phyloP scores from a whole-genome alignment of 139 green algal genomes.

The Coelastrella sp. region DNA sequence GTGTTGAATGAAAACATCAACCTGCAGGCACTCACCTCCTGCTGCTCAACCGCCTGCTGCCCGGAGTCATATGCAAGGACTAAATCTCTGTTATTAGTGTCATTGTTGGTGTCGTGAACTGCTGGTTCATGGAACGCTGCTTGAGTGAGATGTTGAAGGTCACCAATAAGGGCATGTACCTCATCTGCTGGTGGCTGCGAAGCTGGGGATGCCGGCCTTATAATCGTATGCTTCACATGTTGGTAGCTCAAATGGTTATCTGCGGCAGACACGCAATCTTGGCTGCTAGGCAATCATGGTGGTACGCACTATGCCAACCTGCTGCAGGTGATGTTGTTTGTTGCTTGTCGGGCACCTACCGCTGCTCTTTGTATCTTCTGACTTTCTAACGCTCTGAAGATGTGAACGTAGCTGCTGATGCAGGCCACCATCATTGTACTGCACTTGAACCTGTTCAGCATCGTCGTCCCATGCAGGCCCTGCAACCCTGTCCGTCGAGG shows the following conservation, averaged over 20 bases:
- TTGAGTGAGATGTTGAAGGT: constrained; percentile 21
- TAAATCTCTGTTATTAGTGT: too few species aligned
- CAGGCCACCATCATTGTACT: constrained; percentile 18
- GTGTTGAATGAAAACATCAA: too few species aligned
- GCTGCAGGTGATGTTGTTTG: too few species aligned
- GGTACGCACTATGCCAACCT: too few species aligned
- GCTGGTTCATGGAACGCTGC: neutral
- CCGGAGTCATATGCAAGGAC: too few species aligned
- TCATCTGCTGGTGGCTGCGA: neutral
- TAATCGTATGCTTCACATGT: too few species aligned
- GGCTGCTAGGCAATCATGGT: too few species aligned
- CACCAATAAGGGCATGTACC: neutral
- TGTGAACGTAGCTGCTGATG: neutral
- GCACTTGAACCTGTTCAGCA: constrained; percentile 2
- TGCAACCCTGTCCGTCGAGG: neutral
- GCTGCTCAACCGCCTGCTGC: neutral
- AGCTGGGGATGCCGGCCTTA: neutral
- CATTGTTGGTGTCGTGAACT: too few species aligned
- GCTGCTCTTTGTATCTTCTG: neutral
- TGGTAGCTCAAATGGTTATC: too few species aligned
- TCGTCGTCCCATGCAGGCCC: neutral
- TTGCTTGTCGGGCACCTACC: neutral
- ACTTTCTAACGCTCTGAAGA: too few species aligned
- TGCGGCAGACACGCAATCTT: too few species aligned
- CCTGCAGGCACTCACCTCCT: too few species aligned